Conservation (phyloP, 805 yeast species). For the Ogataea pignaliae region DNA sequence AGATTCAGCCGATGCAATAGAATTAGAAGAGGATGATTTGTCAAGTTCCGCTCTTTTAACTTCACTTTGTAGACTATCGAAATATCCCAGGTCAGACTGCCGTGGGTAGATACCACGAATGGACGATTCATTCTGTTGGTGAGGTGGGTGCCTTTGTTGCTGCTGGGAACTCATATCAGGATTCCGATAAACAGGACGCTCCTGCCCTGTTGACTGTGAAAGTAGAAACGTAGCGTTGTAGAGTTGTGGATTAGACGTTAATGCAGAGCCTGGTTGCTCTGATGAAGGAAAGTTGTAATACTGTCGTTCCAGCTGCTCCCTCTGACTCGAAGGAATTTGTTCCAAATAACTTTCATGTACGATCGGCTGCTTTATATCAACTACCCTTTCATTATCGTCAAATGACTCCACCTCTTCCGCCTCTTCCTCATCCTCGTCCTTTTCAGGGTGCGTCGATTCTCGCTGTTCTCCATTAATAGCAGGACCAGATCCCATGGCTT, state of each 20-base stretch:
- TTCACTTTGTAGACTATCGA: neutral
- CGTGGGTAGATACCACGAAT: neutral
- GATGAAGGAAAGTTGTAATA: neutral
- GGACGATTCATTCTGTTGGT: neutral
- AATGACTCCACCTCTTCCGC: slow-evolving; percentile 41
- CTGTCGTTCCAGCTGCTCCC: neutral
- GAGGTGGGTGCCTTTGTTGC: neutral
- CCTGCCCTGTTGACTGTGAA: slow-evolving; percentile 52
- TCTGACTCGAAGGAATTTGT: neutral
- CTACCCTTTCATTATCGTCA: slow-evolving; percentile 31
- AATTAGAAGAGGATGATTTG: slow-evolving; percentile 23
- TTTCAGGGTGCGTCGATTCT: neutral
- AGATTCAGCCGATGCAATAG: slow-evolving; percentile 4
- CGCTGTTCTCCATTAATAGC: slow-evolving; percentile 14
- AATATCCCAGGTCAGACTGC: slow-evolving; percentile 1
- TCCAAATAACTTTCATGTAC: neutral
- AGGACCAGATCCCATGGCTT: slow-evolving; percentile 21
- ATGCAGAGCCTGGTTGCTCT: neutral
- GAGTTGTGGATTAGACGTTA: slow-evolving; percentile 7
- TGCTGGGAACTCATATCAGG: neutral
- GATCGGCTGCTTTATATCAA: slow-evolving; percentile 10
- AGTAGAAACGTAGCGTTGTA: slow-evolving; percentile 23
- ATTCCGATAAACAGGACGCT: slow-evolving; percentile 25
- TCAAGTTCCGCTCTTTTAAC: neutral
- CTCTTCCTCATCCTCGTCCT: slow-evolving; percentile 17